Evolutionary conservation across 1,139 yeast species (phyloP), one percentile per base, ranked within the genome.

Genomic region (Hanseniaspora uvarum): DNA sequence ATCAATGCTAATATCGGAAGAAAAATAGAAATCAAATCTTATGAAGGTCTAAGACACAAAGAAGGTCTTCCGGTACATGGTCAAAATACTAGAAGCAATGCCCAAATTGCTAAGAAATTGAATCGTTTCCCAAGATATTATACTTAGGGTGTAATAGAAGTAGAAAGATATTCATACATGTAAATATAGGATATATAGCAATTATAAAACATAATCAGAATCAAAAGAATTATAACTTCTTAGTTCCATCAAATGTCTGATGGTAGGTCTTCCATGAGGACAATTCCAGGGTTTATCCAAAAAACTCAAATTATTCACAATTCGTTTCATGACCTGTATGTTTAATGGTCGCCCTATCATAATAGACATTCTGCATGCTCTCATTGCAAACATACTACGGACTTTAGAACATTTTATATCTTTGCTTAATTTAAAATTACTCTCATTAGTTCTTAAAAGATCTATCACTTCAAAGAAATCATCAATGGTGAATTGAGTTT

Each of bases 211-310:
- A 58, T 71, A 73, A 59, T 78, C 83, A 1, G 67, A 67, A 10
- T 60, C 61, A 58, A 76, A 78, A 0, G 73, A 61, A 26, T 67
- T 63, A 79, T 81, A 76, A 47, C 71, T 67, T 47, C 72, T 66
- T 41, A 83, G 62, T 49, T 86, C 88, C 58, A 81, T 78, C 56
- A 92, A 71, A 66, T 92, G 97, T 55, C 98, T 74, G 83, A 92
- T 79, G 1, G 99, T 92, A 0, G 98, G 99, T 58, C 99, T 72
- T 0, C 99, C 98, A 68, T 92, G 99, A 0, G 99, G 99, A 67
- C 99, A 92, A 63, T 89, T 92, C 98, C 98, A 94, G 0, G 99
- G 99, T 63, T 86, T 86, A 58, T 88, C 92, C 38, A 94, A 70
- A 0, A 67, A 70, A 21, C 94, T 79, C 55, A 94, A 70, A 61